phyloP scores from a whole-genome alignment of 2,329 filamentous ascomycete species.

The Clarireedia paspali region DNA sequence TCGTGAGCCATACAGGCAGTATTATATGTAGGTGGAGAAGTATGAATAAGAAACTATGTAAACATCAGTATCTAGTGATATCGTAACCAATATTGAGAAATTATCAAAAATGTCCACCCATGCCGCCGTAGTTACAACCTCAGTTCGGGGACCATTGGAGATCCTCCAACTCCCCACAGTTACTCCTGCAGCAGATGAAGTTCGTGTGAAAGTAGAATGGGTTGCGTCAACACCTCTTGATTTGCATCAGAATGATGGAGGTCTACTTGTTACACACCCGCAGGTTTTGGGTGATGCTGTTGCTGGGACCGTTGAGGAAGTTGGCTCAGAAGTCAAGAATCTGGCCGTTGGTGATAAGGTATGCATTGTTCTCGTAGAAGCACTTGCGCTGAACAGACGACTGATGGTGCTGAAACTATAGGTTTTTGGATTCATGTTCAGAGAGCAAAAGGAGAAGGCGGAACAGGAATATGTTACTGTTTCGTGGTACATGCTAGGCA shows the following conservation, averaged over 20 bases:
- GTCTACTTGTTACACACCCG: not conserved
- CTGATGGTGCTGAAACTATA: not conserved
- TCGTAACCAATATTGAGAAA: too few species aligned
- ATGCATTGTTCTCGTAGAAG: not conserved
- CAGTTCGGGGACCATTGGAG: not conserved
- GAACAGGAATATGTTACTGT: not conserved
- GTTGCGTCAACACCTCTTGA: not conserved
- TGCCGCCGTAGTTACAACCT: not conserved
- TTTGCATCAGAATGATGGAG: conserved; percentile 1
- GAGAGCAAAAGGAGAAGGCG: not conserved
- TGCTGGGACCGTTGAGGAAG: not conserved
- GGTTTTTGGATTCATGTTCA: not conserved
- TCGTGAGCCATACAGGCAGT: too few species aligned
- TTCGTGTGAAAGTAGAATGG: not conserved
- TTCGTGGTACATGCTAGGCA: not conserved
- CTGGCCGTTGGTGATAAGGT: not conserved
- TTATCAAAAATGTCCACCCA: not conserved
- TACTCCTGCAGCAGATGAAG: not conserved
- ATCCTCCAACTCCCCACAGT: not conserved
- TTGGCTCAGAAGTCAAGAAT: not conserved
- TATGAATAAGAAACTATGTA: too few species aligned
- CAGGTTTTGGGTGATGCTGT: not conserved
- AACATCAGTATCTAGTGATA: too few species aligned
- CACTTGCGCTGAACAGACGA: not conserved
- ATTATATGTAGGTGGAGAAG: too few species aligned